Conservation (phyloP, 2,329 filamentous ascomycete species). For the Paracorniculantispora psalliotae region DNA sequence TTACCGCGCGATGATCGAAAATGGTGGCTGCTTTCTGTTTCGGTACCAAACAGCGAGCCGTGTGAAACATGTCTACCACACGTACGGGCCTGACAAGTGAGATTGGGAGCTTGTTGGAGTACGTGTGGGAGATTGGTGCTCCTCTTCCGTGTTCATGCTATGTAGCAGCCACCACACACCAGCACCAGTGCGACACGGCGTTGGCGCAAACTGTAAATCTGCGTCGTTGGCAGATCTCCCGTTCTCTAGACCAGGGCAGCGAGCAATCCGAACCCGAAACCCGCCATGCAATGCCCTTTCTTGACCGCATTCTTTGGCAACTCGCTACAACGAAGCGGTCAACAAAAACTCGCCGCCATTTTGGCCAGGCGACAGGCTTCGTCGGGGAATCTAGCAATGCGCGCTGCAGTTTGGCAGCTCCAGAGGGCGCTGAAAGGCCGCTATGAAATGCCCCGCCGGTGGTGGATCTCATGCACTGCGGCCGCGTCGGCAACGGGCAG, state of each 20-base stretch:
- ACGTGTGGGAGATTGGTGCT: background rate
- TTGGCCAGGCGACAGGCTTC: background rate
- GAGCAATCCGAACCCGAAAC: background rate
- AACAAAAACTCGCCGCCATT: background rate
- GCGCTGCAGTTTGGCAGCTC: background rate
- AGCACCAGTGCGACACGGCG: background rate
- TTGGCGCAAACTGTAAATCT: background rate
- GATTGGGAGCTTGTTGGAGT: too few species aligned
- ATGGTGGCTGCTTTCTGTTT: background rate
- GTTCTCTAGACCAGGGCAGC: background rate
- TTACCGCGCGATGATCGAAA: background rate
- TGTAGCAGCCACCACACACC: background rate
- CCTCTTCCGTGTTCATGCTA: background rate
- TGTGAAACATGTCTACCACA: slow-evolving; percentile 6
- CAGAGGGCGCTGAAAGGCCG: background rate
- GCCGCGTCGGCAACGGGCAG: background rate
- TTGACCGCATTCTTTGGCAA: slow-evolving; percentile 3
- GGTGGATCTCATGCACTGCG: slow-evolving; percentile 10
- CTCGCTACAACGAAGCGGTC: background rate
- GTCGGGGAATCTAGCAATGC: background rate
- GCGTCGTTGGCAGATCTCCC: background rate
- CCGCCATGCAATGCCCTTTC: background rate
- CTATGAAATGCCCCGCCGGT: slow-evolving; percentile 6
- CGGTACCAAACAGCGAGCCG: background rate
- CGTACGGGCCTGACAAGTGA: background rate